These are phyloP conservation scores for Batrachochytrium dendrobatidis DNA, from an alignment of 371 early-diverging fungal species.

Conservation along the genomic window DNA sequence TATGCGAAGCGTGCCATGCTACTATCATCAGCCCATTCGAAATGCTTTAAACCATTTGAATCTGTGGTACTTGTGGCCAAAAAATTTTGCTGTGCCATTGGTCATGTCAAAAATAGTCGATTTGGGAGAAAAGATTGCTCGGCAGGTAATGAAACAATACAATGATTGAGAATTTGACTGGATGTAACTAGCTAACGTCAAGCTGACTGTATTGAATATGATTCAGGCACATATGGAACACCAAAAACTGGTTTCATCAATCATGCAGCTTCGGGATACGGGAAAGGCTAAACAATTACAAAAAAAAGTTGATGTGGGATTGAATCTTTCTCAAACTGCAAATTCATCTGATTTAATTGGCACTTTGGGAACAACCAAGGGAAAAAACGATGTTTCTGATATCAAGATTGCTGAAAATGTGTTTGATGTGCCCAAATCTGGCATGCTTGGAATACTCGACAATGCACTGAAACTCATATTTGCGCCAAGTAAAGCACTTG, in stretches of 20 bases:
- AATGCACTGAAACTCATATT: neutral
- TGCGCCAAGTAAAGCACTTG: neutral
- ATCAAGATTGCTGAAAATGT: constrained; percentile 2
- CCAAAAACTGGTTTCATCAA: neutral
- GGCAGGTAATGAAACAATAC: too few relatives aligned
- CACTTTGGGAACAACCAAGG: constrained; percentile 9
- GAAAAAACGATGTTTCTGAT: constrained; percentile 6
- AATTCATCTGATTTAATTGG: constrained; percentile 20
- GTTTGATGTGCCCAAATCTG: too few relatives aligned
- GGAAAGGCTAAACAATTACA: constrained; percentile 2
- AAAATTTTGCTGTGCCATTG: constrained; percentile 1
- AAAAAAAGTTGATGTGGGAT: neutral
- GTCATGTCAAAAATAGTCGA: too few relatives aligned
- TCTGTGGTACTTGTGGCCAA: constrained; percentile 14
- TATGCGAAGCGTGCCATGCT: constrained; percentile 22
- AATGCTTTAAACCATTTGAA: constrained; percentile 7
- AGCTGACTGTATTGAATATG: too few relatives aligned
- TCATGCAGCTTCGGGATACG: neutral
- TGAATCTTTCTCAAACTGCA: neutral
- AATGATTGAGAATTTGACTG: too few relatives aligned
- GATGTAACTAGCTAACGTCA: too few relatives aligned
- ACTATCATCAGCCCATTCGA: constrained; percentile 22
- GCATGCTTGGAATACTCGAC: neutral
- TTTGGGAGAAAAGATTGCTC: too few relatives aligned
- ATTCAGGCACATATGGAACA: too few relatives aligned